These are phyloP conservation scores for Plasmodium cynomolgi DNA, from an alignment of 169 alveolate genomes.

Conservation along the genomic window DNA sequence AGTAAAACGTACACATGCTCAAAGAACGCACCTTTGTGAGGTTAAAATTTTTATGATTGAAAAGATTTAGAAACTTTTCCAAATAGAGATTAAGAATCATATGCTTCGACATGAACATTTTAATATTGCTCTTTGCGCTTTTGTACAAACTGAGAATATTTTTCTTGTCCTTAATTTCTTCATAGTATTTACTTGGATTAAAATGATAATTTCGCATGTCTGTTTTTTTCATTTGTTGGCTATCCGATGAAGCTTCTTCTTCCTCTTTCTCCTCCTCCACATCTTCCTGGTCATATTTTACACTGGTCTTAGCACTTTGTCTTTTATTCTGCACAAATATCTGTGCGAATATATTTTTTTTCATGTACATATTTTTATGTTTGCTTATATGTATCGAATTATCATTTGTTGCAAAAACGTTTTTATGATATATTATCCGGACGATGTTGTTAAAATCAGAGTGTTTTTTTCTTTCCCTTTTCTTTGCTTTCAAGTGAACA, in stretches of 20 bases:
- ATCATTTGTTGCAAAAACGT: constrained; percentile 38
- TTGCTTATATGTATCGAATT: constrained; percentile 26
- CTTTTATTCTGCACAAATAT: constrained; percentile 69
- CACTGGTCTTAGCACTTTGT: constrained; percentile 23
- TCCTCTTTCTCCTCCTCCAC: constrained; percentile 11
- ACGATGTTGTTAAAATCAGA: constrained; percentile 50
- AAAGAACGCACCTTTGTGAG: constrained; percentile 45
- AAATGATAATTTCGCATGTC: constrained; percentile 19
- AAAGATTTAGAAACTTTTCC: constrained; percentile 57
- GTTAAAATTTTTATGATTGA: constrained; percentile 66
- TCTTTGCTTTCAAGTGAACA: constrained; percentile 36
- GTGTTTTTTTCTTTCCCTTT: constrained; percentile 47
- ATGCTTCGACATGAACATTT: constrained; percentile 55
- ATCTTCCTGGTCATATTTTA: constrained; percentile 34
- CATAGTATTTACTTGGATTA: constrained; percentile 50
- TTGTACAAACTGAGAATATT: constrained; percentile 41
- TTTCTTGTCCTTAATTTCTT: constrained; percentile 54
- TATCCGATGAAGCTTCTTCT: constrained; percentile 24
- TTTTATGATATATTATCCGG: constrained; percentile 53
- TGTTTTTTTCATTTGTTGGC: constrained; percentile 18
- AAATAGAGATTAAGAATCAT: constrained; percentile 61
- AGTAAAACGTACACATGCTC: no score
- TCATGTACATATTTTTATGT: constrained; percentile 52
- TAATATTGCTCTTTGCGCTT: constrained; percentile 49
- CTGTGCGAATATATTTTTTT: constrained; percentile 68